Percentiles rank a stretch among this genome's conserved stretches.
These are phyloP conservation scores for Ascochyta rabiei DNA, from an alignment of 2,329 filamentous ascomycete genomes.

Conservation along the genomic window DNA sequence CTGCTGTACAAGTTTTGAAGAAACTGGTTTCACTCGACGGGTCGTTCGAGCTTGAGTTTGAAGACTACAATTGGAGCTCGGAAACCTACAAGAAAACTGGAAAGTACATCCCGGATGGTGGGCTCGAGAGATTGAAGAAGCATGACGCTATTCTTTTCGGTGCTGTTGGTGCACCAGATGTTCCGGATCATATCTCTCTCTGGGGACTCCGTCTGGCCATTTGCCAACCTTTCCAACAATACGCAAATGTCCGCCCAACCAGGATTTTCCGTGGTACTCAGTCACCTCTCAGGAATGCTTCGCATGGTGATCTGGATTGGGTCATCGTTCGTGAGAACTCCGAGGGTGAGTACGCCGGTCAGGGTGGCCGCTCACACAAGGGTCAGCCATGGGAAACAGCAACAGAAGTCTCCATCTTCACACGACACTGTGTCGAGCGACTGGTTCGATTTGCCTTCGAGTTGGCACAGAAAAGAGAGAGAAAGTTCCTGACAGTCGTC, in stretches of 20 bases:
- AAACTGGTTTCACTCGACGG: slow-evolving; percentile 58
- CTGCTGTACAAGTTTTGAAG: slow-evolving; percentile 67
- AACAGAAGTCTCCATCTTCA: slow-evolving; percentile 69
- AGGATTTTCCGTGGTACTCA: slow-evolving; percentile 65
- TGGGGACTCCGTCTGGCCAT: slow-evolving; percentile 64
- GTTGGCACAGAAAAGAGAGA: slow-evolving; percentile 61
- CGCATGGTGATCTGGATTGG: slow-evolving; percentile 68
- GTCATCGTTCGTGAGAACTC: slow-evolving; percentile 71
- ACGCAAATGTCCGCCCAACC: slow-evolving; percentile 64
- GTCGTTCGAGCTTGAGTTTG: slow-evolving; percentile 66
- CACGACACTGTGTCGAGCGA: slow-evolving; percentile 63
- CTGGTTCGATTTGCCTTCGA: slow-evolving; percentile 70
- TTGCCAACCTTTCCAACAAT: slow-evolving; percentile 62
- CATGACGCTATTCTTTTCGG: slow-evolving; percentile 73
- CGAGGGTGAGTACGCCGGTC: slow-evolving; percentile 70
- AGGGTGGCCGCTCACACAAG: slow-evolving; percentile 66
- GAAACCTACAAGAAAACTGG: slow-evolving; percentile 70
- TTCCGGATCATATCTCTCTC: slow-evolving; percentile 63
- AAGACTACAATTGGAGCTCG: slow-evolving; percentile 70
- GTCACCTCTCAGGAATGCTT: slow-evolving; percentile 61
- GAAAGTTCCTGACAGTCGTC: slow-evolving; percentile 66
- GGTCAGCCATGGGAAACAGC: slow-evolving; percentile 65
- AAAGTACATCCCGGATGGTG: slow-evolving; percentile 67
- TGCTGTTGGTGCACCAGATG: slow-evolving; percentile 67
- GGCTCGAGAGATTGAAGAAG: slow-evolving; percentile 61